phyloP scores from a whole-genome alignment of 495 filamentous ascomycete species.

The Entonaema liquescens region DNA sequence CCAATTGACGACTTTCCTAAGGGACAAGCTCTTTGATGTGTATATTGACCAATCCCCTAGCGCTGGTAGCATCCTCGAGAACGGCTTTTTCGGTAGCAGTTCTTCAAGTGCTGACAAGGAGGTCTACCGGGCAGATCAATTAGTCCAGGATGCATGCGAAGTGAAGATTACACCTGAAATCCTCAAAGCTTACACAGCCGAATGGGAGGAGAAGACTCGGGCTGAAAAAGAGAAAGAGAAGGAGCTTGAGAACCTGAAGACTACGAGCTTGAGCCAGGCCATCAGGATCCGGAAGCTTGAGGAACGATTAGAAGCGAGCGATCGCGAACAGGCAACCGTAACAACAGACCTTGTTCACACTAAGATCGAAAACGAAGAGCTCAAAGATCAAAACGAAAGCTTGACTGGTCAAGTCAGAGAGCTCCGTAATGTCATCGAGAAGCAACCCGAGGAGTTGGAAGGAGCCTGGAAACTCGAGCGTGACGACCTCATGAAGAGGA shows the following conservation, averaged over 20 bases:
- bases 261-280: slow-evolving; percentile 69
- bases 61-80: slow-evolving; percentile 86
- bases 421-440: slow-evolving; percentile 82
- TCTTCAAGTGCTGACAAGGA: slow-evolving; percentile 87
- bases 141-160: slow-evolving; percentile 94
- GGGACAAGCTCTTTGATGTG: slow-evolving; percentile 92
- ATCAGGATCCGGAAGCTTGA: slow-evolving; percentile 82
- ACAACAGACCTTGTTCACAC: slow-evolving; percentile 88
- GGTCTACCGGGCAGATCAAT: slow-evolving; percentile 89
- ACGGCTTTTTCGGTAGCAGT: slow-evolving; percentile 95
- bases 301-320: slow-evolving; percentile 86
- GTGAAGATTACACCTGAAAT: slow-evolving; percentile 82
- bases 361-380: slow-evolving; percentile 91
- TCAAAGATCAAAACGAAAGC: slow-evolving; percentile 87
- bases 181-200: slow-evolving; percentile 78
- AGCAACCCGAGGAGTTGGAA: slow-evolving; percentile 90
- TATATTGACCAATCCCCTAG: slow-evolving; percentile 95
- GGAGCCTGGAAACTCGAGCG: slow-evolving; percentile 82
- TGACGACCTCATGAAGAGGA: slow-evolving; percentile 90
- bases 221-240: slow-evolving; percentile 80
- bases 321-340: slow-evolving; percentile 90
- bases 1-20: slow-evolving; percentile 83
- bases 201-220: slow-evolving; percentile 91
- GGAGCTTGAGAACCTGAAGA: slow-evolving; percentile 79
- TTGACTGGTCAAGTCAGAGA: slow-evolving; percentile 83